Evolutionary conservation across 108 stramenopile genomes (phyloP), one percentile per base, ranked within the genome.

Genomic region (Skeletonema marinoi): DNA sequence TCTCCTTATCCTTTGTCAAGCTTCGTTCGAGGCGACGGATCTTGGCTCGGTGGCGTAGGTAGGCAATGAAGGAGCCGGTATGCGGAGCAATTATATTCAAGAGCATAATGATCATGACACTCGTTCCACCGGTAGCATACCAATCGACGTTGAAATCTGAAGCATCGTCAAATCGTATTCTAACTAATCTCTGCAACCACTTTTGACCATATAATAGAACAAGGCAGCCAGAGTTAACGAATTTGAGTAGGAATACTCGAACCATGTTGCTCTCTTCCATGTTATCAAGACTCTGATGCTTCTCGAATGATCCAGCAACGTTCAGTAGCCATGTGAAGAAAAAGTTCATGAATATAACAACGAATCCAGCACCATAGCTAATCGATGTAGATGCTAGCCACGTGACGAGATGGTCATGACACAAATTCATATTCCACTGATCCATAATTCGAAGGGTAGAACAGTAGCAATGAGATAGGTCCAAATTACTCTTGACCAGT

Each of bases 211-310:
- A 87, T 6, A 84, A 59, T 9, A 87, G 81, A 39, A 87, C 80
- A 56, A 87, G 63, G 50, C 83, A 84, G 1, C 87, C 87, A 7
- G 84, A 78, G 68, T 87, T 87, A 1, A 90, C 70, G 73, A 87
- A 84, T 63, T 85, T 86, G 59, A 90, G 84, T 11, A 85, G 33
- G 68, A 90, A 90, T 25, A 85, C 74, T 60, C 89, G 82, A 10
- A 77, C 72, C 68, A 90, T 80, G 50, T 88, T 88, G 30, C 77
- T 78, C 35, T 54, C 65, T 19, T 87, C 84, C 85, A 85, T 81
- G 58, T 66, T 61, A 56, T 90, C 87, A 29, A 85, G 68, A 59
- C 85, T 80, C 39, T 81, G 84, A 61, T 90, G 89, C 59, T 76
- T 87, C 65, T 90, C 89, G 56, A 82, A 90, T 14, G 21, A n/a